phyloP scores from a whole-genome alignment of 2,329 filamentous ascomycete genomes.

The Alternaria conjuncta region DNA sequence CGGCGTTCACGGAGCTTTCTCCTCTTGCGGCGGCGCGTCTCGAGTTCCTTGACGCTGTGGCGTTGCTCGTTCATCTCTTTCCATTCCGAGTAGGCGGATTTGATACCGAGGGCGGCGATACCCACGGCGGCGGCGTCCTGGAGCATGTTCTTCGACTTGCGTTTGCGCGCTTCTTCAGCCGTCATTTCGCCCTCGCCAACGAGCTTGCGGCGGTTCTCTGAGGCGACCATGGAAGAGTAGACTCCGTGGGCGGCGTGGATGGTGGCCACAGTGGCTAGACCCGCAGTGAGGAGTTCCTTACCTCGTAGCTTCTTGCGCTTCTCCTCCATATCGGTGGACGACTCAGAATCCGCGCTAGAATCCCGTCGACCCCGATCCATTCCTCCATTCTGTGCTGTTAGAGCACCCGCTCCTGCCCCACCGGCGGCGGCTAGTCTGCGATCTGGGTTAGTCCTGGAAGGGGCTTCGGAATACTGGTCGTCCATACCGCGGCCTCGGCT shows the following conservation, averaged over 20 bases:
- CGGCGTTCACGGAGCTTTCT: slow-evolving; percentile 51
- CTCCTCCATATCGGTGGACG: slow-evolving; percentile 68
- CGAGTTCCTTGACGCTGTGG: slow-evolving; percentile 62
- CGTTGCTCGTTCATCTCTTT: slow-evolving; percentile 70
- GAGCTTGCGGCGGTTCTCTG: slow-evolving; percentile 64
- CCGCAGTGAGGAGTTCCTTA: slow-evolving; percentile 70
- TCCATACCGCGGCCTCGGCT: slow-evolving; percentile 52
- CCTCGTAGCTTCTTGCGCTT: slow-evolving; percentile 68
- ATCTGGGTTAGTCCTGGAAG: slow-evolving; percentile 45
- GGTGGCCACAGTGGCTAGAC: slow-evolving; percentile 71
- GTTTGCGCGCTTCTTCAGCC: slow-evolving; percentile 66
- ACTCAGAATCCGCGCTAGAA: slow-evolving; percentile 52
- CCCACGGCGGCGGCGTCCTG: slow-evolving; percentile 71
- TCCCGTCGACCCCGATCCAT: slow-evolving; percentile 28
- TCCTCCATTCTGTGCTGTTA: slow-evolving; percentile 31
- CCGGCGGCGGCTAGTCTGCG: slow-evolving; percentile 46
- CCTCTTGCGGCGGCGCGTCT: slow-evolving; percentile 55
- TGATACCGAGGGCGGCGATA: slow-evolving; percentile 71
- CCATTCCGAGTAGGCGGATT: slow-evolving; percentile 70
- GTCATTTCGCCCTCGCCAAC: slow-evolving; percentile 70
- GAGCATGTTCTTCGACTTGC: slow-evolving; percentile 67
- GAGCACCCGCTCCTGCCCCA: slow-evolving; percentile 47
- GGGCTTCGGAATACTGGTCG: slow-evolving; percentile 50
- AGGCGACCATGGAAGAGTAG: slow-evolving; percentile 68
- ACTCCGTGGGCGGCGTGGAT: slow-evolving; percentile 72